Evolutionary conservation across 164 flowering plant species (phyloP), one percentile per base, ranked within the genome.

Genomic region (Aristolochia fimbriata): DNA sequence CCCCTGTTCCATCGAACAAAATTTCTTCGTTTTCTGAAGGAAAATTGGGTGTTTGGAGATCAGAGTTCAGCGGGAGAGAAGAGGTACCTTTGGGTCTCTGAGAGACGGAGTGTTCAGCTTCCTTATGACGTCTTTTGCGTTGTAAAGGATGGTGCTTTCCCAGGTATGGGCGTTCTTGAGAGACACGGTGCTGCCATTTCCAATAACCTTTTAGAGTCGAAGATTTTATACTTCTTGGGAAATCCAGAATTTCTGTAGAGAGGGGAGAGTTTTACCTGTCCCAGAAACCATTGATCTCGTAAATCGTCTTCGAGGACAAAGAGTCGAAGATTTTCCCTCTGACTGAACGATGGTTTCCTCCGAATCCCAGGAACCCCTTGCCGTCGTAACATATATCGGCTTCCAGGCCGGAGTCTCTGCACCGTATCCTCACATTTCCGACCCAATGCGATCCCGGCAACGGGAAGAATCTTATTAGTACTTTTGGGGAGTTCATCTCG

Each of bases 231-330:
- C 11, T 37, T 37, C 43, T 6, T 37, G 12, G 4, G 43, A 37
- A 8, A 23, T 16, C 33, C n/a, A 45, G 30, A 27, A 27, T 37
- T 10, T 37, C 43, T 27, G 30, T 27, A 27, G 30, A 27, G 43
- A 10, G n/a, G n/a, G n/a, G 43, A 37, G 15, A n/a, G 16, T 31
- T 43, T n/a, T 78, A 91, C 97, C 87, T 81, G 56, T 92, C 96
- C 98, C 98, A 92, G 19, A 77, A 82, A 49, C 98, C 96, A 55
- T 72, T 51, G 27, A 92, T 69, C 65, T 85, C 84, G 30, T 65
- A 83, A 6, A 91, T 67, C 23, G 77, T 70, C 57, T 82, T 73
- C 62, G 19, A 57, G 0, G 95, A 72, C 2, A 78, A 75, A 12
- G 86, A 72, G 6, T 64, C 64, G 47, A 75, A 62, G 31, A 92